Conservation (phyloP, 768 basidiomycete species). For the Leccinum longicurvipes region DNA sequence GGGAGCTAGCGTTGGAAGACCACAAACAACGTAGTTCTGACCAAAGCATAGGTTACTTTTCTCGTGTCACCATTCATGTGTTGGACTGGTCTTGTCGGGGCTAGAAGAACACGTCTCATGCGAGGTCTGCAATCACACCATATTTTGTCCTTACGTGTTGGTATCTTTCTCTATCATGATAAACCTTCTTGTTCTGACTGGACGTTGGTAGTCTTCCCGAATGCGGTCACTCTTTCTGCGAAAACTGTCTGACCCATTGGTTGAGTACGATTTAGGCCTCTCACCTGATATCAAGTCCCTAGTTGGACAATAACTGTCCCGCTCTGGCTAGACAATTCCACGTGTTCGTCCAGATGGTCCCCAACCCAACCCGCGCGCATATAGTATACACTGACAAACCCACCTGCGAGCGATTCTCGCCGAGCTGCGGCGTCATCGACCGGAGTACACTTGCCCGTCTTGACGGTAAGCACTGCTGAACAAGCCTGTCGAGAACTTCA, state of each 20-base stretch:
- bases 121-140: slow-evolving; percentile 59
- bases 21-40: slow-evolving; percentile 13
- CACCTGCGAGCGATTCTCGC: slow-evolving; percentile 19
- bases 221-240: slow-evolving; percentile 68
- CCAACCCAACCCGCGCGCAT: slow-evolving; percentile 19
- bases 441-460: slow-evolving; percentile 64
- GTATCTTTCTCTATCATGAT: slow-evolving; percentile 27
- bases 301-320: slow-evolving; percentile 36
- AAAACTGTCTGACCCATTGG: slow-evolving; percentile 54
- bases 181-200: not conserved
- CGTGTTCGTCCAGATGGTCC: slow-evolving; percentile 17
- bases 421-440: slow-evolving; percentile 33
- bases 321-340: slow-evolving; percentile 16
- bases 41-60: slow-evolving; percentile 1
- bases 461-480: slow-evolving; percentile 51
- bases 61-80: not conserved
- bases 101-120: slow-evolving; percentile 58
- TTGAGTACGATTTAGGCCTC: slow-evolving; percentile 47
- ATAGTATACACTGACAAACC: slow-evolving; percentile 12
- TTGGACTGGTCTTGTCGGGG: slow-evolving; percentile 36
- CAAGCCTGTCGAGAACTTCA: slow-evolving; percentile 58
- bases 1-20: slow-evolving; percentile 14
- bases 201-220: slow-evolving; percentile 45
- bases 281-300: slow-evolving; percentile 47
- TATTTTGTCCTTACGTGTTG: slow-evolving; percentile 69